phyloP scores from a whole-genome alignment of 129 eudicot species.

The Flaveria ramosissima region DNA sequence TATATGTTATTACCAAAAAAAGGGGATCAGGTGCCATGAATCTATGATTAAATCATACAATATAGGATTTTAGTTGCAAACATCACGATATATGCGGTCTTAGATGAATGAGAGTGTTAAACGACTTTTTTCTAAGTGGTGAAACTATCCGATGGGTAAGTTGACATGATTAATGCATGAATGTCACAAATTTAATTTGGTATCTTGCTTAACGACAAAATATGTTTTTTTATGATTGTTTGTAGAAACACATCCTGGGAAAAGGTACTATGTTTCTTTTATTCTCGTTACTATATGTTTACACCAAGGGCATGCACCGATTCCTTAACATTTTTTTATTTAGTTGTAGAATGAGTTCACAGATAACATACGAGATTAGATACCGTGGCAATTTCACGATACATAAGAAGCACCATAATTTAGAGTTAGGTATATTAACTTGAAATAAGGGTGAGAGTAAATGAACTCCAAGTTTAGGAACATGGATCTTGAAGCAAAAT shows the following conservation, averaged over 20 bases:
- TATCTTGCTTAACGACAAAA: neutral
- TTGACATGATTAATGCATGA: neutral
- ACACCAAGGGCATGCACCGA: neutral
- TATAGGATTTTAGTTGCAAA: conserved; percentile 18
- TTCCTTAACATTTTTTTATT: neutral
- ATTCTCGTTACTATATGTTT: neutral
- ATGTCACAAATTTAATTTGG: neutral
- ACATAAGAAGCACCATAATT: neutral
- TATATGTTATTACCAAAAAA: neutral
- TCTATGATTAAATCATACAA: conserved; percentile 16
- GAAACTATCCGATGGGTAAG: conserved; percentile 9
- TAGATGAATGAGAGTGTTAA: conserved; percentile 18
- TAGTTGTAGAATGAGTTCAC: neutral
- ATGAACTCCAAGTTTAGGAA: neutral
- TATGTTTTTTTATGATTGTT: neutral
- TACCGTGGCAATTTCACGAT: neutral
- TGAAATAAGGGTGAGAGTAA: neutral
- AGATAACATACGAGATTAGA: neutral
- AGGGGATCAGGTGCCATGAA: neutral
- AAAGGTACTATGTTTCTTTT: neutral
- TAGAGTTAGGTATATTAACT: neutral
- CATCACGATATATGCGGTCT: neutral
- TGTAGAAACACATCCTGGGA: neutral
- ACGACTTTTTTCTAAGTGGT: neutral
- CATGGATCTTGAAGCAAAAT: conserved; percentile 10